Percentiles rank a stretch among this genome's conserved stretches.
Conservation (phyloP, 768 basidiomycete species). For the Mycena metata region DNA sequence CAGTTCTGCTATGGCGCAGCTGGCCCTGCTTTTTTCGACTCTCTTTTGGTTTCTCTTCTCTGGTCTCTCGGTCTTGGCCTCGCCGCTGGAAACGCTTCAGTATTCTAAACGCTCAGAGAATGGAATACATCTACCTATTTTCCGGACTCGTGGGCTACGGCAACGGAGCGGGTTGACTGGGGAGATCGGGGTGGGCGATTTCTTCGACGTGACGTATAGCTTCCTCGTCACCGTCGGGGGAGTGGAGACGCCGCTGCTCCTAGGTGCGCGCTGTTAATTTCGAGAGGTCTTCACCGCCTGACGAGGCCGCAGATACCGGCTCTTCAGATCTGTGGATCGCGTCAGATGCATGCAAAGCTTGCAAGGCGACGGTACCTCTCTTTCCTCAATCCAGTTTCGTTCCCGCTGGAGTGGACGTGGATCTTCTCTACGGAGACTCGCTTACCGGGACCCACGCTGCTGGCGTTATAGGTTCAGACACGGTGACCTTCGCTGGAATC, state of each 20-base stretch:
- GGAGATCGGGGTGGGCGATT: constrained; percentile 71
- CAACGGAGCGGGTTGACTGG: constrained; percentile 50
- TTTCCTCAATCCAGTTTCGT: constrained; percentile 68
- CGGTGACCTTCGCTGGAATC: constrained; percentile 67
- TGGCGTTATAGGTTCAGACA: constrained; percentile 74
- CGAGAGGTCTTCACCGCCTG: neutral
- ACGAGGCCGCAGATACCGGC: constrained; percentile 68
- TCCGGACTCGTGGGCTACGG: constrained; percentile 38
- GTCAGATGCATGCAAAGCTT: constrained; percentile 68
- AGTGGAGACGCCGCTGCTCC: constrained; percentile 65
- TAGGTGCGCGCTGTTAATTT: constrained; percentile 59
- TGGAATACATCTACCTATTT: constrained; percentile 56
- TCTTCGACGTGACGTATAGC: constrained; percentile 73
- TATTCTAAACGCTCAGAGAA: constrained; percentile 43
- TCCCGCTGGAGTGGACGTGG: constrained; percentile 59
- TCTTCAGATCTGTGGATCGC: constrained; percentile 85
- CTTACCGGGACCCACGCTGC: constrained; percentile 75
- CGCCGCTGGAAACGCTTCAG: constrained; percentile 21
- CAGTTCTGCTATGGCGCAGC: constrained; percentile 37
- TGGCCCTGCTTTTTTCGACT: constrained; percentile 36
- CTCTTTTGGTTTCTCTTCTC: constrained; percentile 28
- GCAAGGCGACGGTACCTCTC: constrained; percentile 53
- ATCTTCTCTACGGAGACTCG: constrained; percentile 79
- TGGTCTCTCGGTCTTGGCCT: constrained; percentile 25
- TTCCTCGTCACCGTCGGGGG: constrained; percentile 71